Percentiles rank a stretch among this genome's conserved stretches.
These are phyloP conservation scores for Sarocladium kiliense DNA, from an alignment of 2,329 filamentous ascomycete species.

Conservation along the genomic window DNA sequence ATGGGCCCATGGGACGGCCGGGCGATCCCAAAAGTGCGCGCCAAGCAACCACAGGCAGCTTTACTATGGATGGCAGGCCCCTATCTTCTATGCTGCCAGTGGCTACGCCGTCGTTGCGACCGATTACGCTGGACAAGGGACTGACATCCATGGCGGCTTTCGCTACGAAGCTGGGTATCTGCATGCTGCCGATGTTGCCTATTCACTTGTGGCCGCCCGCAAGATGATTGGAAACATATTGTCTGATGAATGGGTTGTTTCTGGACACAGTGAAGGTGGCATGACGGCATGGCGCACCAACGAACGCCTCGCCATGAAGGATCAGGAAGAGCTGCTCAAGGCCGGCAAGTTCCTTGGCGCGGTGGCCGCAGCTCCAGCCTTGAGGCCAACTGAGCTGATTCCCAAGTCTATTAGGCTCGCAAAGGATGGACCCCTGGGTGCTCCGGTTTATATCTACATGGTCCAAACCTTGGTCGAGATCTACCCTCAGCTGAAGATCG, in stretches of 20 bases:
- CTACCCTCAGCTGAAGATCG: conserved; percentile 12
- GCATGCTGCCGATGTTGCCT: conserved; percentile 16
- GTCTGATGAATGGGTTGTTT: conserved; percentile 17
- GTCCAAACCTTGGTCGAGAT: conserved; percentile 14
- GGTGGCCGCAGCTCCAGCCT: background rate
- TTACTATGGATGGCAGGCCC: conserved; percentile 18
- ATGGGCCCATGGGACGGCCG: conserved; percentile 21
- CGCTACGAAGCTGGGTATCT: conserved; percentile 15
- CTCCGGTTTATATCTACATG: conserved; percentile 14
- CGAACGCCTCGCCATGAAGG: conserved; percentile 15
- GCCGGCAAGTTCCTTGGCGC: conserved; percentile 2
- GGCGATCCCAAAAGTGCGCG: conserved; percentile 16
- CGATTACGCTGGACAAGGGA: conserved; percentile 39
- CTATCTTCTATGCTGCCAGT: conserved; percentile 13
- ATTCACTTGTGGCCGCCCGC: conserved; percentile 14
- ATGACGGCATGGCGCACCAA: conserved; percentile 19
- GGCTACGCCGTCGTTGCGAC: conserved; percentile 40
- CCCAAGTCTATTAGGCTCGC: conserved; percentile 6
- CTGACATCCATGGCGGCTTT: conserved; percentile 16
- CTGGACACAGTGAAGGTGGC: conserved; percentile 20
- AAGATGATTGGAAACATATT: conserved; percentile 12
- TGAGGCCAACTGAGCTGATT: background rate
- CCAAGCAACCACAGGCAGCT: conserved; percentile 18
- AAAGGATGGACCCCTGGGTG: background rate
- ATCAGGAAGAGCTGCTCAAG: conserved; percentile 1